Conservation (phyloP, 768 basidiomycete species). For the Amanita brunnescens region DNA sequence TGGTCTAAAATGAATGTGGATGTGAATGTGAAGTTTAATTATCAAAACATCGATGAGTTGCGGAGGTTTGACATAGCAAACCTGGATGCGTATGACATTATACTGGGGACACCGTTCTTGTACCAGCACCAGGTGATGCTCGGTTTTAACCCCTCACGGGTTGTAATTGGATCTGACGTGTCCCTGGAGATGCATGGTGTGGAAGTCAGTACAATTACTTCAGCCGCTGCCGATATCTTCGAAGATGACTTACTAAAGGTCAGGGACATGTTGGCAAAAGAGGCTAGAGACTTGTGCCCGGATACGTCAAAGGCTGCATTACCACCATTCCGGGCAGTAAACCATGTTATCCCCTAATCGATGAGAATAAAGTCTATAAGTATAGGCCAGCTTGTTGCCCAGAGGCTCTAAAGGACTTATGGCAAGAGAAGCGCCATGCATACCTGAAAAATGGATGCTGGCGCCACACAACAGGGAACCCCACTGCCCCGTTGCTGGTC, state of each 20-base stretch:
- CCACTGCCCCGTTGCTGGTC: no score
- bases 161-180: background rate
- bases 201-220: background rate
- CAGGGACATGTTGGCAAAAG: background rate
- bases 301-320: constrained; percentile 1
- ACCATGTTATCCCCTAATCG: constrained; percentile 9
- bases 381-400: constrained; percentile 1
- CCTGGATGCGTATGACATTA: constrained; percentile 4
- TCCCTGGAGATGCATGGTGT: background rate
- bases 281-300: constrained; percentile 2
- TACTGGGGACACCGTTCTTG: constrained; percentile 5
- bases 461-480: background rate
- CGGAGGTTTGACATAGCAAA: background rate
- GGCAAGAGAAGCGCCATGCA: background rate
- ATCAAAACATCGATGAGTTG: background rate
- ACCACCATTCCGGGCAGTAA: constrained; percentile 9
- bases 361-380: background rate
- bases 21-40: background rate
- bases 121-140: background rate
- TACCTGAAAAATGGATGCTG: background rate
- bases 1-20: background rate
- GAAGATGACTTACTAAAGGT: background rate
- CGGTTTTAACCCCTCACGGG: background rate
- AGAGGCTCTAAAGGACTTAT: background rate
- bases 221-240: background rate